Evolutionary conservation across 345 rosid species (phyloP).

Genomic region (Adansonia digitata): DNA sequence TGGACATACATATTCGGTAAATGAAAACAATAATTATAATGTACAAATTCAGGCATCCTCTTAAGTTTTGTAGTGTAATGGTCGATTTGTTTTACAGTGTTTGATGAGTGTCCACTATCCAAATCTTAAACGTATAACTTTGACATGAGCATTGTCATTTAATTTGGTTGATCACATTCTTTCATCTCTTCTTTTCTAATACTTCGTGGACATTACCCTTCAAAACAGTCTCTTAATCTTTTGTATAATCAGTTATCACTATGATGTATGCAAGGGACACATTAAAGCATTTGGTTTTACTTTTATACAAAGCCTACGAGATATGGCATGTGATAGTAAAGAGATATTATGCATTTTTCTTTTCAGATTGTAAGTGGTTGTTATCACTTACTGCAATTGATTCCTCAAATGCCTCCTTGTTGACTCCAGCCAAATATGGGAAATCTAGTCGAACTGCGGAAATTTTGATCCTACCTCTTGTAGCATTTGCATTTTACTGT

Average conservation of each 20-base stretch:
- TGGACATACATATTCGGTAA: no score
- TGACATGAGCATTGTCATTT: neutral
- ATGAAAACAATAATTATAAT: no score
- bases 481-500: neutral
- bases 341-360: slow-evolving; percentile 14
- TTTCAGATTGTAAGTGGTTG: slow-evolving; percentile 18
- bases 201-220: neutral
- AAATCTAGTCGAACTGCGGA: neutral
- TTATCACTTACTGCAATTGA: slow-evolving; percentile 11
- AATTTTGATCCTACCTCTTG: neutral
- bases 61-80: neutral
- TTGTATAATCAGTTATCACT: neutral
- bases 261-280: neutral
- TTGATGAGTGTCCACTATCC: neutral
- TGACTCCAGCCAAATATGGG: neutral
- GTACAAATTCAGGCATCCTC: no score
- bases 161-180: neutral
- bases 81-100: neutral
- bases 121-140: neutral
- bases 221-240: neutral
- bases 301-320: neutral
- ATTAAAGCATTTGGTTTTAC: neutral
- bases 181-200: neutral
- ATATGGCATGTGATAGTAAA: slow-evolving; percentile 1
- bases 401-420: slow-evolving; percentile 7